Percentiles rank a stretch among this genome's conserved stretches.
These are phyloP conservation scores for Aeschynomene evenia DNA, from an alignment of 306 rosid genomes.

Conservation along the genomic window DNA sequence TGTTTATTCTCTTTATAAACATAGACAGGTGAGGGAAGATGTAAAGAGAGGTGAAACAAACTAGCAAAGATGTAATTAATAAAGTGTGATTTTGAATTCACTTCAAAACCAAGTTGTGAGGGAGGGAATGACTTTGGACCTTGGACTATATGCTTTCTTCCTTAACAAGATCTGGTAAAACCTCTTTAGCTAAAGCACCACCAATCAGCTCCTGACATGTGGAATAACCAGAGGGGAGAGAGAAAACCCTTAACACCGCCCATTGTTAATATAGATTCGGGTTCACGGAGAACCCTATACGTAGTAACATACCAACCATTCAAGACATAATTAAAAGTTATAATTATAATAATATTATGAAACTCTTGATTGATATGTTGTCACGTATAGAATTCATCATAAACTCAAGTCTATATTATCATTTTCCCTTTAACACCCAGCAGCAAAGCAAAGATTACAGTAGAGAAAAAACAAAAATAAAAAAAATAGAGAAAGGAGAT, in stretches of 20 bases:
- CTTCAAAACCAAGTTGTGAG: conserved; percentile 6
- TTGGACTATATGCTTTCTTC: conserved; percentile 86
- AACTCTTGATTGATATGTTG: too few relatives aligned
- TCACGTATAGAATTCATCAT: too few relatives aligned
- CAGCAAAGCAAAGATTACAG: conserved; percentile 12
- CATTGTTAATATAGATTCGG: too few relatives aligned
- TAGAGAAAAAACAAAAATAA: neutral
- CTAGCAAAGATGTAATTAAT: conserved; percentile 29
- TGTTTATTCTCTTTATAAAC: conserved; percentile 23
- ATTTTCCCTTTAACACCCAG: neutral
- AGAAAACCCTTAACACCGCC: too few relatives aligned
- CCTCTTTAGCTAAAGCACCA: conserved; percentile 54
- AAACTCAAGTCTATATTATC: too few relatives aligned
- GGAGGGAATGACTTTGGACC: conserved; percentile 44
- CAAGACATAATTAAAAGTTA: too few relatives aligned
- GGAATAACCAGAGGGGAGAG: conserved; percentile 32
- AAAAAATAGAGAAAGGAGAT: conserved; percentile 29
- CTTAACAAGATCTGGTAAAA: conserved; percentile 58
- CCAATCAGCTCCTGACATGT: conserved; percentile 45
- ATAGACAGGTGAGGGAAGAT: conserved; percentile 20
- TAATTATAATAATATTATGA: too few relatives aligned
- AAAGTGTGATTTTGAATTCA: conserved; percentile 34
- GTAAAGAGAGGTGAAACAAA: conserved; percentile 36
- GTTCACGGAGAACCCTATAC: too few relatives aligned
- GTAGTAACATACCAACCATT: too few relatives aligned